phyloP scores from a whole-genome alignment of 2,329 filamentous ascomycete species.

The Lasiodiplodia sp. region DNA sequence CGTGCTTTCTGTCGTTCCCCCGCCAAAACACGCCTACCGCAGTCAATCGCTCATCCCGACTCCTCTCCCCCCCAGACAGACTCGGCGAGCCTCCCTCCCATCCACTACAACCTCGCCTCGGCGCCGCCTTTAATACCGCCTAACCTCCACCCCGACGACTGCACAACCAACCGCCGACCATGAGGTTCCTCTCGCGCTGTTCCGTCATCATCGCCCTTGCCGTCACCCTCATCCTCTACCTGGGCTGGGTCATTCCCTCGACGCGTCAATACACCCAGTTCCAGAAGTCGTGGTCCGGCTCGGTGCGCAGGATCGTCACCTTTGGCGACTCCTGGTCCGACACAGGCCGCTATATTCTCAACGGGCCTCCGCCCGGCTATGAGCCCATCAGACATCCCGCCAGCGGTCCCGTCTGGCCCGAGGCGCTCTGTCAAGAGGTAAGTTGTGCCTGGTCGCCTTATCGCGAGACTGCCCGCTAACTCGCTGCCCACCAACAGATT shows the following conservation, averaged over 20 bases:
- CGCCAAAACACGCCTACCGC: slow-evolving; percentile 25
- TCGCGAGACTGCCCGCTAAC: slow-evolving; percentile 34
- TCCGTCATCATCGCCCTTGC: slow-evolving; percentile 38
- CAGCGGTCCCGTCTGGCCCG: slow-evolving; percentile 46
- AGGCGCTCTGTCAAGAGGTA: slow-evolving; percentile 47
- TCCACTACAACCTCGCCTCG: slow-evolving; percentile 9
- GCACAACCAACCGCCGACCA: slow-evolving; percentile 31
- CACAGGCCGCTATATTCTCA: slow-evolving; percentile 45
- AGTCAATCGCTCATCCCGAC: slow-evolving; percentile 29
- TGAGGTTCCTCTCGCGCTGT: slow-evolving; percentile 44
- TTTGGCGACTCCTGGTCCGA: slow-evolving; percentile 51
- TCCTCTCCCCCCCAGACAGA: not conserved
- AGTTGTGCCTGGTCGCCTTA: not conserved
- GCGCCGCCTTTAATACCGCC: slow-evolving; percentile 19
- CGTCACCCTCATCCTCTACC: slow-evolving; percentile 41
- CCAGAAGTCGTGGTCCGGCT: slow-evolving; percentile 33
- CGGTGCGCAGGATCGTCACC: slow-evolving; percentile 43
- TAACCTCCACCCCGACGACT: not conserved
- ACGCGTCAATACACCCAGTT: slow-evolving; percentile 39
- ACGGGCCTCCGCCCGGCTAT: slow-evolving; percentile 39
- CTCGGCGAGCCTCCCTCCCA: slow-evolving; percentile 14
- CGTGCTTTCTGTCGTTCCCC: slow-evolving; percentile 25
- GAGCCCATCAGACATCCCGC: slow-evolving; percentile 38
- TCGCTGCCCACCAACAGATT: slow-evolving; percentile 26
- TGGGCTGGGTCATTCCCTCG: slow-evolving; percentile 41